Percentiles rank a stretch among this genome's conserved stretches.
Evolutionary conservation across 2,329 filamentous ascomycete genomes (phyloP).

Genomic region (Cercospora sojina): DNA sequence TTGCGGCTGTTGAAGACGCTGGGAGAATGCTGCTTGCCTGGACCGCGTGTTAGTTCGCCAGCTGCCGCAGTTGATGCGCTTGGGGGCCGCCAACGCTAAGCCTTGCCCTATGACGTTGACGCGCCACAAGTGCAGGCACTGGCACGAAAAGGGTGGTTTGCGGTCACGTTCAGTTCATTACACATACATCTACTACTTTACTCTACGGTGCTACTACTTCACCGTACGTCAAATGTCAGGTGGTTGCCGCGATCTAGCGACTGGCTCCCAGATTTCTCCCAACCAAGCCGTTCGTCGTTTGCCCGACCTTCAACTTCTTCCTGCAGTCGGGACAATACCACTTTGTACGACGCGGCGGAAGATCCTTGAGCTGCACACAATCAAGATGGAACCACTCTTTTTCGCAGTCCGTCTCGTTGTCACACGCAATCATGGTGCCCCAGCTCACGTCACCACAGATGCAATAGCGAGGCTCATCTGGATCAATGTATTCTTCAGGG

Average conservation of each 20-base stretch:
- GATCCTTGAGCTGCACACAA: slow-evolving; percentile 68
- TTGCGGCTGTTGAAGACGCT: neutral
- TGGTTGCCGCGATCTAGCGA: neutral
- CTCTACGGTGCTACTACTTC: neutral
- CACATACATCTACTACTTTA: neutral
- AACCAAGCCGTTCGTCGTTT: slow-evolving; percentile 35
- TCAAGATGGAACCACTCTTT: slow-evolving; percentile 83
- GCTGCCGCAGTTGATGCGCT: neutral
- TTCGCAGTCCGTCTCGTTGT: slow-evolving; percentile 74
- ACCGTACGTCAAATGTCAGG: neutral
- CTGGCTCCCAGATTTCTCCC: slow-evolving; percentile 21
- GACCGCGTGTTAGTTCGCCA: neutral
- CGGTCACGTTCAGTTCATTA: neutral
- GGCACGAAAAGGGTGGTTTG: neutral
- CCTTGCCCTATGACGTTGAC: neutral
- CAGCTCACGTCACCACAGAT: slow-evolving; percentile 77
- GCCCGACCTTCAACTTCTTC: slow-evolving; percentile 45
- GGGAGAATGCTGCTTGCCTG: neutral
- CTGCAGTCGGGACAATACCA: slow-evolving; percentile 84
- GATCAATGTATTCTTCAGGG: slow-evolving; percentile 58
- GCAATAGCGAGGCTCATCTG: slow-evolving; percentile 74
- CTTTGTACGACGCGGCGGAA: slow-evolving; percentile 70
- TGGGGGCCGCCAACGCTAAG: slow-evolving; percentile 1
- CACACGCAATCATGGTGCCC: slow-evolving; percentile 80
- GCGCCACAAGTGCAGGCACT: neutral